Evolutionary conservation across 495 filamentous ascomycete species (phyloP).

Genomic region (Penicillium paxilli): DNA sequence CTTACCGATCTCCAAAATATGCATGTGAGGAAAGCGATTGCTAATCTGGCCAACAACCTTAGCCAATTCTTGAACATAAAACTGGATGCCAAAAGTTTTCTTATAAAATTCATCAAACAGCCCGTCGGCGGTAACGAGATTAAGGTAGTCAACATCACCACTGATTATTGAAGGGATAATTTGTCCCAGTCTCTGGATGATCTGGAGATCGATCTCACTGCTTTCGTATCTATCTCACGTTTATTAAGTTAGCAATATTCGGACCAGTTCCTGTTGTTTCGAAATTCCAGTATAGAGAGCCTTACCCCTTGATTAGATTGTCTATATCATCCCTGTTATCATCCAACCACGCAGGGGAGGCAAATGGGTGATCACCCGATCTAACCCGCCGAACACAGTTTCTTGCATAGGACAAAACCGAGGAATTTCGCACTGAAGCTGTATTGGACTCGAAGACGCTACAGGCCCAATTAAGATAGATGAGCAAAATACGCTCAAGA

Average conservation of each 20-base stretch:
- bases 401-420: slow-evolving; percentile 8
- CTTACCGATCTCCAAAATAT: slow-evolving; percentile 39
- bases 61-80: slow-evolving; percentile 19
- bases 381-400: slow-evolving; percentile 13
- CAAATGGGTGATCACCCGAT: slow-evolving; percentile 15
- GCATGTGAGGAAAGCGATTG: slow-evolving; percentile 31
- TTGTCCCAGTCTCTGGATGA: slow-evolving; percentile 32
- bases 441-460: slow-evolving; percentile 3
- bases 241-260: neutral
- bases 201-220: slow-evolving; percentile 22
- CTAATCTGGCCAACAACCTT: slow-evolving; percentile 29
- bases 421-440: neutral
- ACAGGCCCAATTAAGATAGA: slow-evolving; percentile 18
- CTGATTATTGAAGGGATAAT: slow-evolving; percentile 37
- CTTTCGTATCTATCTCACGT: slow-evolving; percentile 20
- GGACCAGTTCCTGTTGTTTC: neutral
- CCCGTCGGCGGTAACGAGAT: slow-evolving; percentile 39
- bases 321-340: slow-evolving; percentile 37
- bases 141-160: slow-evolving; percentile 39
- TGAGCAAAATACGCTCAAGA: slow-evolving; percentile 21
- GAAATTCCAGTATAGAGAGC: neutral
- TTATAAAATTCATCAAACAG: slow-evolving; percentile 42
- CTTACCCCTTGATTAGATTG: slow-evolving; percentile 26
- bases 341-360: slow-evolving; percentile 27
- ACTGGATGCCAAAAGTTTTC: slow-evolving; percentile 17